Conservation (phyloP, 345 rosid species). For the Lumnitzera racemosa region DNA sequence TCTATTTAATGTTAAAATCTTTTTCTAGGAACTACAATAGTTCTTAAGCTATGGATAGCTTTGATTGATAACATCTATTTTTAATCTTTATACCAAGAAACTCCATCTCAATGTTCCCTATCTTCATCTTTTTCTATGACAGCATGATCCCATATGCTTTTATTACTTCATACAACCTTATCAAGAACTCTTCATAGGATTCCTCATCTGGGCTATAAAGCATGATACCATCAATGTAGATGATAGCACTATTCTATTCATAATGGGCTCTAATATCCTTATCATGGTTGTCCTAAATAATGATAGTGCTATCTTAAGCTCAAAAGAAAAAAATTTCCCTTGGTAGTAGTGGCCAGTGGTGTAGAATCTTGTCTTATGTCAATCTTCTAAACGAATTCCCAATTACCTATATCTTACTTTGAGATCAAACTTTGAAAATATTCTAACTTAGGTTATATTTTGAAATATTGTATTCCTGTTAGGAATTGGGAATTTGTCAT, state of each 20-base stretch:
- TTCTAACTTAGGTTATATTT: no score
- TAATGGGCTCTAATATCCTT: not conserved
- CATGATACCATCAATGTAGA: not conserved
- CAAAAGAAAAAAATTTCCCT: not conserved
- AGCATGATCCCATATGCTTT: not conserved
- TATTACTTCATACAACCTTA: not conserved
- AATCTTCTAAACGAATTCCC: not conserved
- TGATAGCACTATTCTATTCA: accelerated
- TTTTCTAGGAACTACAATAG: no score
- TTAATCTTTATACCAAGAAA: no score
- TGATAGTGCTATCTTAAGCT: not conserved
- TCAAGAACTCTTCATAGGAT: not conserved
- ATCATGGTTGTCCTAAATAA: not conserved
- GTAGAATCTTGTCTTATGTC: accelerated
- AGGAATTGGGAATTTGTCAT: no score
- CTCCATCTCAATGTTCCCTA: not conserved
- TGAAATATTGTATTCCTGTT: no score
- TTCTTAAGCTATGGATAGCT: no score
- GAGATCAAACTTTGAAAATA: not conserved
- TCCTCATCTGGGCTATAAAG: not conserved
- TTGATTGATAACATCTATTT: no score
- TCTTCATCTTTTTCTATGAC: not conserved
- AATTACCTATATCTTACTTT: not conserved
- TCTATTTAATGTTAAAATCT: no score
- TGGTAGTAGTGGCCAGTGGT: not conserved